A percentile compares a stretch with the other conserved stretches of the same genome.
These are phyloP conservation scores for Cynara cardunculus DNA, from an alignment of 129 eudicot species.

Conservation along the genomic window DNA sequence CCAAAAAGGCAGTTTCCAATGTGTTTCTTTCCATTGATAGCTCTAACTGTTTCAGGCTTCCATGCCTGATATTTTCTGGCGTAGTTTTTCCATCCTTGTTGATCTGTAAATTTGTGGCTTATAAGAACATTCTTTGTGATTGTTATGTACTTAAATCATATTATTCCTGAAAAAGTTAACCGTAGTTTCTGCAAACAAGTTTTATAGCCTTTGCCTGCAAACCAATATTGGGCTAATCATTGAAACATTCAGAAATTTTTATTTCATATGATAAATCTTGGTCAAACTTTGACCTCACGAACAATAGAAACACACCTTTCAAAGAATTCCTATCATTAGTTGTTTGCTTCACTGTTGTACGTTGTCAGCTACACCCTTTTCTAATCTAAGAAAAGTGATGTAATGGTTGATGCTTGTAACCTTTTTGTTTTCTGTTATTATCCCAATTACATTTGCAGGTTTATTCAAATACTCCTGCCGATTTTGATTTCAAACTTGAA, in stretches of 20 bases:
- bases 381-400: background rate
- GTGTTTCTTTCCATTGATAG: background rate
- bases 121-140: background rate
- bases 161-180: background rate
- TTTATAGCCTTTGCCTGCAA: background rate
- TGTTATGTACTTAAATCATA: background rate
- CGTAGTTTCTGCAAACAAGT: background rate
- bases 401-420: background rate
- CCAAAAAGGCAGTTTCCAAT: background rate
- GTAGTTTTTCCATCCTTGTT: background rate
- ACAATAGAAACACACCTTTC: background rate
- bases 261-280: background rate
- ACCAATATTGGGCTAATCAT: background rate
- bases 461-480: conserved; percentile 94
- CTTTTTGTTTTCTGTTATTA: background rate
- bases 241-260: background rate
- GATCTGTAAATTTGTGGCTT: background rate
- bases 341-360: background rate
- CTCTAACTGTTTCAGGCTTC: background rate
- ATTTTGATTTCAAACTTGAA: conserved; percentile 90
- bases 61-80: background rate
- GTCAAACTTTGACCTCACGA: background rate
- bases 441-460: conserved; percentile 43
- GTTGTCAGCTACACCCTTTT: background rate
- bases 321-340: background rate